These are phyloP conservation scores for Thelonectria discophora DNA, from an alignment of 2,329 filamentous ascomycete genomes.

Conservation along the genomic window DNA sequence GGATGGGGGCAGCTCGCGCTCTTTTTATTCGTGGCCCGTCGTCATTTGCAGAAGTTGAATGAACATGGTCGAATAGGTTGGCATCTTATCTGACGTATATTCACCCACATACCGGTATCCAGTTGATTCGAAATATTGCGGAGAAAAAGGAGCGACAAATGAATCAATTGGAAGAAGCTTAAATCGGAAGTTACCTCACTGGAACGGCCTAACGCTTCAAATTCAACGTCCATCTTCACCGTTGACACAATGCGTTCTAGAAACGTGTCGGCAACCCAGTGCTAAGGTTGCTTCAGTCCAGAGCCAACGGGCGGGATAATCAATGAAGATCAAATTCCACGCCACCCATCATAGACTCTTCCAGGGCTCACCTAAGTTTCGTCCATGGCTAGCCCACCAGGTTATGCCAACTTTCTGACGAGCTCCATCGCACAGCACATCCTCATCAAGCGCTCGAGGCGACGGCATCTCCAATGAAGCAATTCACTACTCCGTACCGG, in stretches of 20 bases:
- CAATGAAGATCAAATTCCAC: neutral
- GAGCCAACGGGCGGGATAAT: neutral
- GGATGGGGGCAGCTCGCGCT: neutral
- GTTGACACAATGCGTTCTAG: neutral
- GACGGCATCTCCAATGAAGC: neutral
- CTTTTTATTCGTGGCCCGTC: neutral
- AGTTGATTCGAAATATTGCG: neutral
- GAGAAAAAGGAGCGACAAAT: neutral
- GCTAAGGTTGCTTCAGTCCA: neutral
- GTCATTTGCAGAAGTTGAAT: neutral
- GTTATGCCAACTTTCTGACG: neutral
- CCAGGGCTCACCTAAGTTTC: neutral
- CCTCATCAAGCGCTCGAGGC: neutral
- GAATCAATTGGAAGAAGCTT: neutral
- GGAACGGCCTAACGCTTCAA: no score
- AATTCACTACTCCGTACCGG: neutral
- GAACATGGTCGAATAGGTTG: neutral
- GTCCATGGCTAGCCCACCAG: no score
- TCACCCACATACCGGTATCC: neutral
- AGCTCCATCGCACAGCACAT: neutral
- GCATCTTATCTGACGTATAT: no score
- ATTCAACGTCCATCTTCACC: neutral
- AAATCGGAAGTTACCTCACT: no score
- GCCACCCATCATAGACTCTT: neutral
- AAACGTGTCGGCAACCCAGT: neutral